A percentile compares a stretch with the other conserved stretches of the same genome.
These are phyloP conservation scores for Solanum corneliomulleri DNA, from an alignment of 257 asterid genomes.

Conservation along the genomic window DNA sequence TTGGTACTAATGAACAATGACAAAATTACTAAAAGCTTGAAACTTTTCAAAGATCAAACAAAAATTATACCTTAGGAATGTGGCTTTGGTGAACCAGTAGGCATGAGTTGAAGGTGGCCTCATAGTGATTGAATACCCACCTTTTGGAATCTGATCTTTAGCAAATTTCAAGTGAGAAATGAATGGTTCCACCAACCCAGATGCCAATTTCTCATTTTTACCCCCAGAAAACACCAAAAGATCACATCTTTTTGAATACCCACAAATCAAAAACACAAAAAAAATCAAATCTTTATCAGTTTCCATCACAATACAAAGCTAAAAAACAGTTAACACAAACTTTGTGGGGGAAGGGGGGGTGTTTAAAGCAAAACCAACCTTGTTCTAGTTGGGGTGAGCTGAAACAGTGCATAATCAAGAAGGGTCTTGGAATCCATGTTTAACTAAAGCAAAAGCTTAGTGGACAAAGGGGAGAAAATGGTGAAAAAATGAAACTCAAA, in stretches of 20 bases:
- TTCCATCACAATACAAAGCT: neutral
- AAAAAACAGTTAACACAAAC: neutral
- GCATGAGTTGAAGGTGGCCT: slow-evolving; percentile 42
- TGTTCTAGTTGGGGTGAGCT: slow-evolving; percentile 85
- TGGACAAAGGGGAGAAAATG: neutral
- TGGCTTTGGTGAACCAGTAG: slow-evolving; percentile 77
- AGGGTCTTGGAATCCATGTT: slow-evolving; percentile 45
- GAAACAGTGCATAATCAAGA: slow-evolving; percentile 77
- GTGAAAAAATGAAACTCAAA: neutral
- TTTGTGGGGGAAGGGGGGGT: neutral
- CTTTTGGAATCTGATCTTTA: slow-evolving; percentile 72
- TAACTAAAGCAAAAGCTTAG: neutral
- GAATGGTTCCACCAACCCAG: slow-evolving; percentile 86
- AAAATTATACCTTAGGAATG: slow-evolving; percentile 55
- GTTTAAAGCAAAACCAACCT: slow-evolving; percentile 21
- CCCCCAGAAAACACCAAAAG: slow-evolving; percentile 71
- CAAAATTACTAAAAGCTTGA: neutral
- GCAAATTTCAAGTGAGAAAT: slow-evolving; percentile 72
- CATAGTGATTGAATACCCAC: slow-evolving; percentile 75
- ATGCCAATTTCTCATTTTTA: slow-evolving; percentile 66
- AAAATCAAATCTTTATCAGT: slow-evolving; percentile 2
- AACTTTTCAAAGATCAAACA: neutral
- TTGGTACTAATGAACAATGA: neutral
- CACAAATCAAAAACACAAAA: slow-evolving; percentile 12
- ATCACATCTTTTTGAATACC: slow-evolving; percentile 45